Evolutionary conservation across 1,284 basidiomycete genomes (phyloP), one percentile per base, ranked within the genome.

Genomic region (Irpex sp.): DNA sequence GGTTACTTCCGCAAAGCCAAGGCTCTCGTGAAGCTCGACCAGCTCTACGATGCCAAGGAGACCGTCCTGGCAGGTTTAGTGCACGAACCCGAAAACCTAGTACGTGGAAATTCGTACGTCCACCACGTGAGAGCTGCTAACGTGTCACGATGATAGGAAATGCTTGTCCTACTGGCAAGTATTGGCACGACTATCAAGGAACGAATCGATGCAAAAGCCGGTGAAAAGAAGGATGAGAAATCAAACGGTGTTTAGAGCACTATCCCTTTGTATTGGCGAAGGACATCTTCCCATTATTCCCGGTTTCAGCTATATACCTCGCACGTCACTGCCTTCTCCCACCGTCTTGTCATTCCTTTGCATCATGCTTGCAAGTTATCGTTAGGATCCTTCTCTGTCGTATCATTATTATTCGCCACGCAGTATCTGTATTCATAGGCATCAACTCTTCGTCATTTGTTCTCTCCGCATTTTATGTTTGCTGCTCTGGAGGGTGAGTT

Each of bases 1-100:
- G 96, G 95, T 0, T 94, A 98, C 73, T 97, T 96, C 80, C 81
- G 96, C 65, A 96, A 89, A 68, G 93, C 91, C 3, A 91, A 91
- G 72, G 94, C 96, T 0, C 78, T 98, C 53, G 79, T 91, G 4
- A 93, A 85, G n/a, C 77, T 99, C 60, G 80, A 82, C 12, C 79
- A 81, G 55, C 77, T 84, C 58, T 78, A 86, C 42, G 94, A 97
- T 58, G 96, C 95, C 2, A 84, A 83, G 64, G 91, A 96, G 55
- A 90, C 94, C 3, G 79, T 94, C 61, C 80, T 87, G 65, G 80
- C 95, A 12, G 96, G 96, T 0, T 73, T 98, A 64, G 88, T 93
- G 64, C 98, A 92, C 68, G 96, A 98, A 69, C 94, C 94, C 2
- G 84, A 85, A 52, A 97, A 94, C 67, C 72, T 77, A 63, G 93